A percentile compares a stretch with the other conserved stretches of the same genome.
phyloP scores from a whole-genome alignment of 768 basidiomycete genomes.

The Boletus pseudo-olivaceus region DNA sequence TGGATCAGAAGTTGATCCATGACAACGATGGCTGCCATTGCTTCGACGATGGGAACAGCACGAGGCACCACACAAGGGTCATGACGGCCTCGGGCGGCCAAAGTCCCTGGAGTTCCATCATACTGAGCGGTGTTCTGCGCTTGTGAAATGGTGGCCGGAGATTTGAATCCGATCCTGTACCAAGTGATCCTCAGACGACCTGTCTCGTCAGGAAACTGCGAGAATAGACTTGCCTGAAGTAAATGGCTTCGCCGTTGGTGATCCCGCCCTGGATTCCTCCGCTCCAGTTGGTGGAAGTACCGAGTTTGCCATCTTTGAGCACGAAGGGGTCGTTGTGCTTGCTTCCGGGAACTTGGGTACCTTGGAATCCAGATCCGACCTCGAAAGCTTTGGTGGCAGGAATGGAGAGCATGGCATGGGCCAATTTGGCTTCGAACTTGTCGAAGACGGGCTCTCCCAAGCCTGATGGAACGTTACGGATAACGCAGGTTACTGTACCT shows the following conservation, averaged over 20 bases:
- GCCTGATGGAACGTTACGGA: conserved; percentile 85
- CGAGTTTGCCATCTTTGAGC: conserved; percentile 63
- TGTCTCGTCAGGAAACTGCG: not conserved
- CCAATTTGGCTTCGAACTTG: conserved; percentile 95
- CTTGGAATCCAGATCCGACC: conserved; percentile 94
- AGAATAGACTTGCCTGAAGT: conserved; percentile 71
- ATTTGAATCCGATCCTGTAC: conserved; percentile 90
- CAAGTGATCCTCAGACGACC: conserved; percentile 9
- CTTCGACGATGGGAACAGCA: conserved; percentile 96
- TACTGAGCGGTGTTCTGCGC: conserved; percentile 89
- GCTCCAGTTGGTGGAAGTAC: conserved; percentile 91
- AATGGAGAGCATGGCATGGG: conserved; percentile 97
- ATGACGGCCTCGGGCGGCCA: conserved; percentile 91
- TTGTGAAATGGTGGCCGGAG: conserved; percentile 96
- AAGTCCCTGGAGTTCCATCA: conserved; percentile 81
- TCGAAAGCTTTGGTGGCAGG: conserved; percentile 99
- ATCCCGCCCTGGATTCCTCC: conserved; percentile 98
- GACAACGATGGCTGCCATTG: conserved; percentile 93
- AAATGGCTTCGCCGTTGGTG: conserved; percentile 94
- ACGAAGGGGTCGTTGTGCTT: conserved; percentile 92
- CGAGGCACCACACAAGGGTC: conserved; percentile 98
- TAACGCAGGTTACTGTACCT: conserved; percentile 96
- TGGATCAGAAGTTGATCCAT: conserved; percentile 94
- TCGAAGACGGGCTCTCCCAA: conserved; percentile 98
- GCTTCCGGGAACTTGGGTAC: conserved; percentile 90